phyloP scores from a whole-genome alignment of 495 filamentous ascomycete species.

The Geopyxis carbonaria region DNA sequence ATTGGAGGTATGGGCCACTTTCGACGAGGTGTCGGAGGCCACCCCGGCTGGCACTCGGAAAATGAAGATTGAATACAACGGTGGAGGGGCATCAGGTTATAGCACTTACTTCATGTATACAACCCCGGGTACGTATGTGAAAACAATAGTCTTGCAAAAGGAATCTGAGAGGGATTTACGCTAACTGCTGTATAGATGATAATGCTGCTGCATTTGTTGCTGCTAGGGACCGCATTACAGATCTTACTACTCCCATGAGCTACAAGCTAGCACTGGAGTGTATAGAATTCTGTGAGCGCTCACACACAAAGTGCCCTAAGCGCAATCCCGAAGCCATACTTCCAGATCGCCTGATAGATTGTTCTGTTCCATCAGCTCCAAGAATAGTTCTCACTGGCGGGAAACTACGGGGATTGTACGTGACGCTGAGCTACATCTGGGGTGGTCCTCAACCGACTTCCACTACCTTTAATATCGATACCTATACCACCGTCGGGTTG shows the following conservation, averaged over 20 bases:
- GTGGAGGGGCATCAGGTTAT: background rate
- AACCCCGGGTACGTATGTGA: background rate
- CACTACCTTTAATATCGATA: constrained; percentile 9
- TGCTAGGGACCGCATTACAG: background rate
- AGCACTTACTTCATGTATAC: constrained; percentile 2
- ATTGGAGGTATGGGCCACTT: background rate
- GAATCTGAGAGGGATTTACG: background rate
- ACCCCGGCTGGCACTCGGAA: background rate
- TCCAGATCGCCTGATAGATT: constrained; percentile 2
- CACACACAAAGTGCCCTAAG: background rate
- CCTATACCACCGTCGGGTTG: constrained; percentile 1
- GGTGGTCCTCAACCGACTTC: constrained; percentile 16
- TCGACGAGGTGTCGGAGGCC: background rate
- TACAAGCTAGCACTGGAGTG: background rate
- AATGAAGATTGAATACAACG: background rate
- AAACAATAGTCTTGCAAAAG: background rate
- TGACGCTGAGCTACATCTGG: constrained; percentile 22
- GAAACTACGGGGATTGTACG: constrained; percentile 5
- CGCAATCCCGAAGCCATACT: background rate
- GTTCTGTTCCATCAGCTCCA: background rate
- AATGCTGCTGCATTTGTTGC: background rate
- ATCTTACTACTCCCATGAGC: background rate
- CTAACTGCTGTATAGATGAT: constrained; percentile 1
- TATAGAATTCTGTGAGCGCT: background rate
- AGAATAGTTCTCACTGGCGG: background rate